Evolutionary conservation across 2,329 filamentous ascomycete genomes (phyloP).

Genomic region (Eutypa lata): DNA sequence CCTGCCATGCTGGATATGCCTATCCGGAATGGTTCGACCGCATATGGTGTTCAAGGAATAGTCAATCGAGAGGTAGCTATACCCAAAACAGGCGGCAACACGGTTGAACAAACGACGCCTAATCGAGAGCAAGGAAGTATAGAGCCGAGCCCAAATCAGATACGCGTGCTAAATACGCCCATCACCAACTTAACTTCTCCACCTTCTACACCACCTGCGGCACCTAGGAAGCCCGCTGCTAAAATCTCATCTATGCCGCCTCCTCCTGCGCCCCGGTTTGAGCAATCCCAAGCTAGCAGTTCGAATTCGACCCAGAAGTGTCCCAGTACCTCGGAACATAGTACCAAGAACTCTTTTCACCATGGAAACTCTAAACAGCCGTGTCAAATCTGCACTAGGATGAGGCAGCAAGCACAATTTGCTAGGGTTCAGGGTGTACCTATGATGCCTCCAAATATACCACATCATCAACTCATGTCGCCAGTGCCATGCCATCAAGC

Average conservation of each 20-base stretch:
- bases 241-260: conserved; percentile 19
- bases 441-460: conserved; percentile 18
- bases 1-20: conserved; percentile 6
- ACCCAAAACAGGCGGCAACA: conserved; percentile 5
- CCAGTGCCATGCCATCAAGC: conserved; percentile 19
- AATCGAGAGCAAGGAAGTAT: conserved; percentile 1
- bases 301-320: conserved; percentile 5
- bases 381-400: conserved; percentile 26
- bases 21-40: background rate
- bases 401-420: conserved; percentile 26
- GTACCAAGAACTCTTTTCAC: conserved; percentile 3
- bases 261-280: conserved; percentile 7
- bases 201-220: background rate
- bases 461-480: conserved; percentile 17
- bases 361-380: conserved; percentile 19
- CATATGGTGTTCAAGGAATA: background rate
- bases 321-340: conserved; percentile 1
- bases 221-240: conserved; percentile 1
- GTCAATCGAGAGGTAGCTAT: conserved; percentile 2
- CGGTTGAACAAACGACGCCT: conserved; percentile 4
- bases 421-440: conserved; percentile 22
- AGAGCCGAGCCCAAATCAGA: conserved; percentile 1
- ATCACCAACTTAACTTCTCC: conserved; percentile 1
- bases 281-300: conserved; percentile 5
- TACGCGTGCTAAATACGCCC: conserved; percentile 7